These are phyloP conservation scores for Plasmodium chabaudi DNA, from an alignment of 169 alveolate genomes.

Conservation along the genomic window DNA sequence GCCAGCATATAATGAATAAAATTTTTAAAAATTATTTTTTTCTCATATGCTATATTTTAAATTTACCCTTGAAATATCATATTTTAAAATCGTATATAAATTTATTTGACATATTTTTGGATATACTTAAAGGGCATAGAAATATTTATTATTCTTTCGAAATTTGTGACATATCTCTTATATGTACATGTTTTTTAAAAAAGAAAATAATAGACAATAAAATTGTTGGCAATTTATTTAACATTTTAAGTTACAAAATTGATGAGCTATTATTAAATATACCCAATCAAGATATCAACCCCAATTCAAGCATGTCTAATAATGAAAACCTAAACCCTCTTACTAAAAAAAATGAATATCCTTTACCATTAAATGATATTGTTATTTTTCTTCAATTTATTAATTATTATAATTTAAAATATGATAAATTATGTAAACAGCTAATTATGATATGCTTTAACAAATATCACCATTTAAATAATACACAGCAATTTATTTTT, in stretches of 20 bases:
- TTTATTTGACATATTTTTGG: slow-evolving; percentile 27
- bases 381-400: slow-evolving; percentile 38
- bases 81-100: slow-evolving; percentile 54
- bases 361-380: slow-evolving; percentile 34
- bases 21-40: slow-evolving; percentile 51
- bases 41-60: slow-evolving; percentile 40
- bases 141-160: slow-evolving; percentile 18
- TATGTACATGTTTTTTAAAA: slow-evolving; percentile 50
- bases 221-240: slow-evolving; percentile 13
- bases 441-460: slow-evolving; percentile 25
- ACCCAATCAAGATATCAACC: not conserved
- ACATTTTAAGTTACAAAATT: slow-evolving; percentile 6
- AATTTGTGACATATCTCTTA: slow-evolving; percentile 32
- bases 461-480: slow-evolving; percentile 12
- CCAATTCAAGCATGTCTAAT: not conserved
- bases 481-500: slow-evolving; percentile 58
- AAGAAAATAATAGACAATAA: slow-evolving; percentile 27
- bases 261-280: not conserved
- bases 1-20: slow-evolving; percentile 18
- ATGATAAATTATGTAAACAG: slow-evolving; percentile 15
- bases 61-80: slow-evolving; percentile 29
- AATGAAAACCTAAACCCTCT: not conserved
- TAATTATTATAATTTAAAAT: slow-evolving; percentile 24
- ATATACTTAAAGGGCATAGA: slow-evolving; percentile 23
- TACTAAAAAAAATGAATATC: not conserved